Conservation (phyloP, 208 protist species). For the Leishmania aethiopica region DNA sequence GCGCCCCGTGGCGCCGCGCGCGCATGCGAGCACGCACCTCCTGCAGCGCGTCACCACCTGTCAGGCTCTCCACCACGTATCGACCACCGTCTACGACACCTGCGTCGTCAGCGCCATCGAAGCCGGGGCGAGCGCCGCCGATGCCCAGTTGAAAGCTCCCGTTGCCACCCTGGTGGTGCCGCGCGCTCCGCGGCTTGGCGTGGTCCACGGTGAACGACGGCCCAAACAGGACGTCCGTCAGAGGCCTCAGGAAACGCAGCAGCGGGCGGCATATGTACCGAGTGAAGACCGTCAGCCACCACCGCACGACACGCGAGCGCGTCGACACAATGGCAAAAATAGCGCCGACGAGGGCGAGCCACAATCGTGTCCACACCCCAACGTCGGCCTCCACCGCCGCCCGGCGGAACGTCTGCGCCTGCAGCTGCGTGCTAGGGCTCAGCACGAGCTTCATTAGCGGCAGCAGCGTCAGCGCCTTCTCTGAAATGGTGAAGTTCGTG, state of each 20-base stretch:
- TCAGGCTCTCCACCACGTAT: conserved; percentile 57
- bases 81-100: conserved; percentile 38
- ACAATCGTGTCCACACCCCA: conserved; percentile 49
- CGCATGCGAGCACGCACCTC: conserved; percentile 28
- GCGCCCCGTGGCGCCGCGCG: conserved; percentile 14
- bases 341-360: conserved; percentile 53
- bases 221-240: conserved; percentile 41
- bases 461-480: conserved; percentile 38
- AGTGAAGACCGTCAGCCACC: conserved; percentile 39
- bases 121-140: neutral
- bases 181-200: conserved; percentile 30
- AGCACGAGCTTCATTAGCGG: conserved; percentile 55
- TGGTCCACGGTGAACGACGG: conserved; percentile 39
- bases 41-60: conserved; percentile 9
- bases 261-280: conserved; percentile 48
- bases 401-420: conserved; percentile 36
- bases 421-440: conserved; percentile 39
- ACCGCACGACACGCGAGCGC: conserved; percentile 18
- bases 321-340: conserved; percentile 46
- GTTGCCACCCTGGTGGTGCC: conserved; percentile 8
- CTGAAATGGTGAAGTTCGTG: conserved; percentile 36
- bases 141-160: neutral
- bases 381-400: conserved; percentile 52
- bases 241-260: conserved; percentile 38
- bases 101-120: neutral